These are phyloP conservation scores for Cnidoscolus chayamansa DNA, from an alignment of 441 rosid species.

Conservation along the genomic window DNA sequence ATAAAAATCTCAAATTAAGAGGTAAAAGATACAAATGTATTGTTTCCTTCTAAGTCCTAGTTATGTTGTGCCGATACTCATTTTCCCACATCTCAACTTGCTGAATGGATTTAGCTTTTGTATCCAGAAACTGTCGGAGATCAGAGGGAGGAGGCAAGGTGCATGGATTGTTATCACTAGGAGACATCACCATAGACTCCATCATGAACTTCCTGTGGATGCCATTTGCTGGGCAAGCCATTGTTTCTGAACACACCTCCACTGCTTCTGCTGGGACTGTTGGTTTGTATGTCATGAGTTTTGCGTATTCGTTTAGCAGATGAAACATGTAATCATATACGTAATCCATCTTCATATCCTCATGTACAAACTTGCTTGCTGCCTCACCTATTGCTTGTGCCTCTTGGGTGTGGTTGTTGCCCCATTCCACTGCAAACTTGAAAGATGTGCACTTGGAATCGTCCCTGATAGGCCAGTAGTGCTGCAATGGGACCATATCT, in stretches of 20 bases:
- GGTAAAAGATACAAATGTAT: too few species aligned
- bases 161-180: constrained; percentile 37
- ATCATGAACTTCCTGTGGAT: constrained; percentile 31
- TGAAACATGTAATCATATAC: constrained; percentile 78
- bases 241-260: constrained; percentile 43
- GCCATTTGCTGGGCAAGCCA: constrained; percentile 37
- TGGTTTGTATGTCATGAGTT: constrained; percentile 51
- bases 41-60: neutral
- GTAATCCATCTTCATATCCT: constrained; percentile 48
- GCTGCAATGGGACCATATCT: constrained; percentile 57
- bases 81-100: constrained; percentile 61
- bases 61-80: constrained; percentile 37
- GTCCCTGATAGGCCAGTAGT: constrained; percentile 62
- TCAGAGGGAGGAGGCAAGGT: constrained; percentile 41
- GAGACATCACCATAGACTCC: constrained; percentile 40
- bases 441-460: constrained; percentile 43
- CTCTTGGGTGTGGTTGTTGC: constrained; percentile 48
- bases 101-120: constrained; percentile 35
- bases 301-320: constrained; percentile 49
- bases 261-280: constrained; percentile 37
- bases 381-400: constrained; percentile 53
- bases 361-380: constrained; percentile 49
- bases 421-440: constrained; percentile 75
- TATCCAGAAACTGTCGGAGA: constrained; percentile 34
- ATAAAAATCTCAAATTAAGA: too few species aligned